phyloP scores from a whole-genome alignment of 164 flowering plant species.

The Chloranthus sessilifolius region DNA sequence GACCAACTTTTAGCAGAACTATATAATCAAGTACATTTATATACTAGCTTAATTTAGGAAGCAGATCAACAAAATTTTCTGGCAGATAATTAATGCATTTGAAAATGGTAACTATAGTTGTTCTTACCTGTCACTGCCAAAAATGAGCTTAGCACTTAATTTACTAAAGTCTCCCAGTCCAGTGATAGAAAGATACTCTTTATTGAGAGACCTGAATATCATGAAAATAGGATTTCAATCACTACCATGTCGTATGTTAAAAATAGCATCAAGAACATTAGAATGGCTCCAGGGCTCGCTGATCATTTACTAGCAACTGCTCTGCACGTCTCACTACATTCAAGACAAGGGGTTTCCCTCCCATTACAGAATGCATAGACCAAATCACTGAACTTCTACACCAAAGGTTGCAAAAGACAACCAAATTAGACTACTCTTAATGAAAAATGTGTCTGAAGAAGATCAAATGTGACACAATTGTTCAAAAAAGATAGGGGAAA shows the following conservation, averaged over 20 bases:
- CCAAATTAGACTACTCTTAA: too few relatives aligned
- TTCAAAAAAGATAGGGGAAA: too few relatives aligned
- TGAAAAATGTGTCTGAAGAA: too few relatives aligned
- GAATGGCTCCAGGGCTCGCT: conserved; percentile 22
- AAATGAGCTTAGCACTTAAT: conserved; percentile 91
- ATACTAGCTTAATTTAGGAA: too few relatives aligned
- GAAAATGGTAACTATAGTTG: too few relatives aligned
- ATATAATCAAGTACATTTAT: too few relatives aligned
- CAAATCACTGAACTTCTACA: too few relatives aligned
- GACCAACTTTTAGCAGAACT: too few relatives aligned
- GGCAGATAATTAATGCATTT: too few relatives aligned
- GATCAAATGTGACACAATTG: too few relatives aligned
- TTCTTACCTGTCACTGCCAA: conserved; percentile 95
- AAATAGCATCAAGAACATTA: not conserved
- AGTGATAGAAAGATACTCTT: conserved; percentile 87
- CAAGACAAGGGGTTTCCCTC: conserved; percentile 97
- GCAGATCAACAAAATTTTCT: too few relatives aligned
- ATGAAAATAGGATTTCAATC: not conserved
- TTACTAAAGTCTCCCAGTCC: conserved; percentile 91
- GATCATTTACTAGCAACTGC: conserved; percentile 61
- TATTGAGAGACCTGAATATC: conserved; percentile 58
- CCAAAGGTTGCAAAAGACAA: too few relatives aligned
- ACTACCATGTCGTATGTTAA: not conserved
- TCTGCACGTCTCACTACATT: conserved; percentile 89
- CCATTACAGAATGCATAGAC: conserved; percentile 23